Base-by-base conservation (phyloP, 2,329 filamentous ascomycete genomes). In the Alternaria rosae region DNA sequence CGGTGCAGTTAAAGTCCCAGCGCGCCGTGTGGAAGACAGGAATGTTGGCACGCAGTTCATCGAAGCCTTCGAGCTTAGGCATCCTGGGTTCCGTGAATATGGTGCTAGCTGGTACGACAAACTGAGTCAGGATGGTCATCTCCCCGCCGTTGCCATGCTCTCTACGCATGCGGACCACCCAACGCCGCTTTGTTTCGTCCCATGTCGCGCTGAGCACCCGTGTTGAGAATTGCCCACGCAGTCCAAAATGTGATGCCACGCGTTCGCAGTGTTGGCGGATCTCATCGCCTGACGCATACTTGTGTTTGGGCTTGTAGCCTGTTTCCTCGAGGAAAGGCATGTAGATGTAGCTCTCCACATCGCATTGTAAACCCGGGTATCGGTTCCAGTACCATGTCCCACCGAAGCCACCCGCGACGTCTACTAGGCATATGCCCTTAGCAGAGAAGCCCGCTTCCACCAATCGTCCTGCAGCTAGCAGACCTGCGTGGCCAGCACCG, bases 321-420 rank as follows among this genome's bases (percentile, higher is more conserved):
- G 82, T 87, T 73, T 89, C 86, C 62, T 89, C 87, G 3, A 89
- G 80, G 12, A 88, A 74, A 4, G 87, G 87, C 76, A 89, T 75
- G 68, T 89, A 90, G n/a, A 83, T 79, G 66, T 86, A 88, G 54
- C 82, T 81, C 73, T 90, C 88, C 4, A 88, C 77, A 67, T 90
- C 88, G 69, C 87, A 89, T 64, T 74, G 76, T 5, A 83, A 64
- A 4, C 83, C 83, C 13, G 83, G 82, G 58, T 84, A 85, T 10
- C 79, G 74, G 54, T 85, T 84, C 80, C 81, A 84, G 65, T 83
- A 72, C 77, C 83, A 84, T 1, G 81, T 83, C 2, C 83, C 83
- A 5, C 83, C 82, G 62, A 83, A 83, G 1, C 81, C 81, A 6
- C 79, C 80, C 6, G 81, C 82, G 6, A 65, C 82, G 64, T 84